Evolutionary conservation across 805 yeast genomes (phyloP), one percentile per base, ranked within the genome.

Genomic region (Suhomyces vadensis): DNA sequence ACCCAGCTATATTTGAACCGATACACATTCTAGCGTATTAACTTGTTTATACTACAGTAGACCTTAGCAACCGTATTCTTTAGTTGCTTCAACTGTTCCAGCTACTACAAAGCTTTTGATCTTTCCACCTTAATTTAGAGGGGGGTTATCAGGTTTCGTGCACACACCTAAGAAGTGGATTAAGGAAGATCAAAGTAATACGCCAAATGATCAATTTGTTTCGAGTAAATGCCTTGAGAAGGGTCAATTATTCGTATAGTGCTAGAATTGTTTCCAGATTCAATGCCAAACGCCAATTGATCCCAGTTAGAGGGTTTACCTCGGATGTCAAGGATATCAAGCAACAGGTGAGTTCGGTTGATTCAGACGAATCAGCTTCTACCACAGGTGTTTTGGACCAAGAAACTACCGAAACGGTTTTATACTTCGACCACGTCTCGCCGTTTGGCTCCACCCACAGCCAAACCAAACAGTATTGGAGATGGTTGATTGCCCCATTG

Each of bases 351-450:
- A 66, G 60, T 26, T 35, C 50, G 4, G 47, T 51, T 17, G 69
- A 66, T 35, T 11, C 51, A 9, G 73, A 67, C 27, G 51, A 44
- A 11, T 62, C 73, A 3, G 67, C 74, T 2, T 53, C 58, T 6
- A 55, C 69, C 17, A 71, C 77, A 1, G 77, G 77, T 4, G 73
- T 71, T 1, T 61, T 71, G 43, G 74, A 71, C 43, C 57, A 61
- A 46, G 51, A 55, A 8, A 54, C 51, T 20, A 52, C 47, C 10
- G 74, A 71, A 36, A 59, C 66, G 8, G 57, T 71, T 11, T 41
- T 71, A 9, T 71, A 69, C 48, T 69, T 59, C 43, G 74, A 69
- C 46, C 65, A 64, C 36, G 52, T 71, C 6, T 69, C 61, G 44
- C 68, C 72, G 11, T 46, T 61, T 26, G 50, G 62, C 31, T 46